These are phyloP conservation scores for Agapanthus africanus DNA, from an alignment of 106 monocot genomes.

Conservation along the genomic window DNA sequence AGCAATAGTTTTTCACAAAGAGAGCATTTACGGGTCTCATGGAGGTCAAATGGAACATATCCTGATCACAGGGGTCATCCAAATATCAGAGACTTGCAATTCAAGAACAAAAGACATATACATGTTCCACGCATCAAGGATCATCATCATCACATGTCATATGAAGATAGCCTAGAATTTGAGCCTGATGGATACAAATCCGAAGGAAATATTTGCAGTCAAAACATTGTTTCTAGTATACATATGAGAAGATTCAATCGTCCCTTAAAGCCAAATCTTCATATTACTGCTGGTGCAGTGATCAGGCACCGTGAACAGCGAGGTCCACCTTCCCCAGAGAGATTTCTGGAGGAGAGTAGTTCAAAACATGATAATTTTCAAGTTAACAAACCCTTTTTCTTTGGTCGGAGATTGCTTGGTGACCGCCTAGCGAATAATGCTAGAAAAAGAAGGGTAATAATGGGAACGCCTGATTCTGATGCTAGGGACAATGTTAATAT, in stretches of 20 bases:
- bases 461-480: constrained; percentile 11
- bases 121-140: constrained; percentile 2
- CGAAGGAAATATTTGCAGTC: constrained; percentile 12
- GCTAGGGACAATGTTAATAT: constrained; percentile 13
- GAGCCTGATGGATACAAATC: neutral
- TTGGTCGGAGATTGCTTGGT: constrained; percentile 8
- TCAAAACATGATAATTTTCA: constrained; percentile 14
- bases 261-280: constrained; percentile 8
- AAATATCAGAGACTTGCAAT: constrained; percentile 6
- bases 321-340: neutral
- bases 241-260: constrained; percentile 10
- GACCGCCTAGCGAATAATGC: constrained; percentile 2
- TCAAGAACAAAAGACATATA: neutral
- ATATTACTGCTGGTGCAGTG: constrained; percentile 8
- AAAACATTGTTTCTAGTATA: constrained; percentile 4
- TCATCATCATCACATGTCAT: constrained; percentile 1
- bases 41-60: constrained; percentile 15
- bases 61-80: constrained; percentile 5
- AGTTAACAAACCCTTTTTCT: neutral
- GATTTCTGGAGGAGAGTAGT: constrained; percentile 1
- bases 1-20: neutral
- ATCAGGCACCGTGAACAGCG: constrained; percentile 11
- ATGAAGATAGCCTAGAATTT: constrained; percentile 1
- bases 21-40: constrained; percentile 1
- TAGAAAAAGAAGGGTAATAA: constrained; percentile 11